A percentile compares a stretch with the other conserved stretches of the same genome.
Evolutionary conservation across 2,329 filamentous ascomycete species (phyloP).

Genomic region (Penicillium sp.): DNA sequence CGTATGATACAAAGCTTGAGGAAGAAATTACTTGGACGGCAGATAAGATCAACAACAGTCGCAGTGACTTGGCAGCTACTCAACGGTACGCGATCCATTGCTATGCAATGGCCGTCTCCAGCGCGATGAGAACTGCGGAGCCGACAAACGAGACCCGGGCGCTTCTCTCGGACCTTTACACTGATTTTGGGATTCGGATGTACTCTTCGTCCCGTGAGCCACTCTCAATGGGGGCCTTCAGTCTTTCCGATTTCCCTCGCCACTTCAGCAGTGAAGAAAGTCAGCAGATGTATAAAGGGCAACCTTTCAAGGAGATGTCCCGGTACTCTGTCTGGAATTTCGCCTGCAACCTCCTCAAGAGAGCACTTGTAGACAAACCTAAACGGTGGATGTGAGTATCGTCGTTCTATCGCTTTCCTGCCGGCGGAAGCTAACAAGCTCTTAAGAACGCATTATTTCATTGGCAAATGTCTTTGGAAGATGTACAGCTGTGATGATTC

Average conservation of each 20-base stretch:
- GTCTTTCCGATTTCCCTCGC: conserved; percentile 61
- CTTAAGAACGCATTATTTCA: conserved; percentile 64
- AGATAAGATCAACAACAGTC: conserved; percentile 86
- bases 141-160: conserved; percentile 55
- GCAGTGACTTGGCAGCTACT: conserved; percentile 70
- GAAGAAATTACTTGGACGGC: conserved; percentile 86
- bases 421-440: conserved; percentile 25
- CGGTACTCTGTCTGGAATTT: conserved; percentile 66
- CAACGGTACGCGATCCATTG: conserved; percentile 84
- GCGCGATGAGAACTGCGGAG: conserved; percentile 60
- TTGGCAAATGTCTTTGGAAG: conserved; percentile 73
- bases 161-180: conserved; percentile 66
- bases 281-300: conserved; percentile 59
- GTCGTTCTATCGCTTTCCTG: background rate
- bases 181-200: conserved; percentile 68
- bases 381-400: conserved; percentile 63
- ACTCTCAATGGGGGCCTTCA: conserved; percentile 68
- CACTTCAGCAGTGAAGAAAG: conserved; percentile 59
- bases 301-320: conserved; percentile 60
- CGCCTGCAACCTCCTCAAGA: conserved; percentile 61
- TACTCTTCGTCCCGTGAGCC: conserved; percentile 70
- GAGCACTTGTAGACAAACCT: conserved; percentile 60
- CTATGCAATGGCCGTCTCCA: conserved; percentile 69
- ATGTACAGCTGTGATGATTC: conserved; percentile 58
- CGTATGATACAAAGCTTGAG: conserved; percentile 84